Base-by-base conservation (phyloP, 164 flowering plant genomes). In the Magnolia changhungtana region DNA sequence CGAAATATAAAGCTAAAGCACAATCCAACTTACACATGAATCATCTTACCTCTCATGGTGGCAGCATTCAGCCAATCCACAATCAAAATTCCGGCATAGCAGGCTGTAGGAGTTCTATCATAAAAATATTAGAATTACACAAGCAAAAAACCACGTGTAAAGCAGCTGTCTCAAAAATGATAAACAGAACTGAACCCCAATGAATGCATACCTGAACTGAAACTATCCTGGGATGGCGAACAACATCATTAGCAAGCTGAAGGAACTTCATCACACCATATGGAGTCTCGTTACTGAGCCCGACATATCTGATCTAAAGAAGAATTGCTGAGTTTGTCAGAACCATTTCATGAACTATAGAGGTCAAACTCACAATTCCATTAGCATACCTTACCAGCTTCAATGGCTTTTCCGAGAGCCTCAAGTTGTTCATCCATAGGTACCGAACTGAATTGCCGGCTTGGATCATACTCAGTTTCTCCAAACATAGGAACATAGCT, bases 401-500 rank as follows among this genome's bases (percentile, higher is more conserved):
- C 85, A 84, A 88, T 88, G 73, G 92, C 95, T 83, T 79, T 85
- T 37, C 84, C 85, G 52, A 92, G 82, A 72, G 90, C 90, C 79
- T 84, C 82, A 77, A 90, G 90, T 80, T 92, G 96, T 83, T 92
- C 97, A 78, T 89, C 93, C 72, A 92, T 79, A 71, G 81, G 71
- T 51, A 89, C 80, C 7, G 89, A 85, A 72, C 67, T 68, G 77
- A 80, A 85, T 68, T 87, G 88, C 21, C 84, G 81, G 69, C 66
- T 75, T 49, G 89, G 90, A 81, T 92, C 90, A 84, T 91, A 94
- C 63, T 90, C 93, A 70, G 84, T 89, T 83, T 94, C 95, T 85
- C 98, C 98, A 90, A 94, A 94, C 98, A 94, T 94, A n/a, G 97
- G 98, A 71, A 90, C 88, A 80, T 90, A 91, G 59, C 96, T 93